phyloP scores from a whole-genome alignment of 257 asterid genomes.

The Solanum boliviense region DNA sequence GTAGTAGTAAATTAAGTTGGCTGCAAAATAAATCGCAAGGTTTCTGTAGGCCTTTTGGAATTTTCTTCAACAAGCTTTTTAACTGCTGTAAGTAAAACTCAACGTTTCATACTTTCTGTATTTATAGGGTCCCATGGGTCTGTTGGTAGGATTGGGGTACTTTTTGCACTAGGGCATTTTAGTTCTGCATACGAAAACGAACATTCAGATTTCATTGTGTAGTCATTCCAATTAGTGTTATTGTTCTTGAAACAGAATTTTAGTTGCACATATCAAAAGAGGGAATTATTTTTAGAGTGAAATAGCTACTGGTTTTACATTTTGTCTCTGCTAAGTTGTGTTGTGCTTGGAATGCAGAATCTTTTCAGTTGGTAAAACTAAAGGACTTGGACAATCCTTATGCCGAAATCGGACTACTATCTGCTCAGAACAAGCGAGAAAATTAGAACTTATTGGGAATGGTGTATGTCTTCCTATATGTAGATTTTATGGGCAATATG shows the following conservation, averaged over 20 bases:
- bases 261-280: not conserved
- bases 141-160: not conserved
- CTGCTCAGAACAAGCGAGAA: not conserved
- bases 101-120: not conserved
- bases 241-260: not conserved
- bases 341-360: not conserved
- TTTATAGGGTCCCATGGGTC: not conserved
- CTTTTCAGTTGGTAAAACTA: constrained; percentile 1
- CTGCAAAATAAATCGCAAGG: not conserved
- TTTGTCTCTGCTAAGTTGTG: not conserved
- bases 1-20: not conserved
- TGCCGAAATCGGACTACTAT: not conserved
- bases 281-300: not conserved
- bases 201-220: not conserved
- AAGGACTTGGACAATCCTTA: not conserved
- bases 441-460: not conserved
- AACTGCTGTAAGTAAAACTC: not conserved
- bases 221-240: not conserved
- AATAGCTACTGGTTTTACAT: not conserved
- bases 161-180: not conserved
- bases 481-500: not conserved
- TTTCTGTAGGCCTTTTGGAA: not conserved
- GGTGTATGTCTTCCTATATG: not conserved
- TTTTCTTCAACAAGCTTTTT: not conserved
- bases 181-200: not conserved